Percentiles rank a stretch among this genome's conserved stretches.
Conservation (phyloP, 2,329 filamentous ascomycete genomes). For the Fusarium oxysporum region DNA sequence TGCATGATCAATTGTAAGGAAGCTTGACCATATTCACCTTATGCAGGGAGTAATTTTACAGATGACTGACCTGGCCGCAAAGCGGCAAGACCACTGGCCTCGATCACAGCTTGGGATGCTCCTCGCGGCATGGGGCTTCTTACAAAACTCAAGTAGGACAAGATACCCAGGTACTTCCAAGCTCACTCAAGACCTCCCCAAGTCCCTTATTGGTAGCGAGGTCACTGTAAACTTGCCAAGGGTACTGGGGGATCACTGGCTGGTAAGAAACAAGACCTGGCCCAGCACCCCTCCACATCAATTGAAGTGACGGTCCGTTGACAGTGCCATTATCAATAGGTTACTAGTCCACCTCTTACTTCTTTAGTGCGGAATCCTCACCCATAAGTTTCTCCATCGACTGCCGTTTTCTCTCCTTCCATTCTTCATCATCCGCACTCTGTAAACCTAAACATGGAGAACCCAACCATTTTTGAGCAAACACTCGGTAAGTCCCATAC, state of each 20-base stretch:
- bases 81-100: too few species aligned
- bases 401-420: too few species aligned
- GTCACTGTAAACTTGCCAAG: not conserved
- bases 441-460: too few species aligned
- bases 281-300: not conserved
- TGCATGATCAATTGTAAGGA: not conserved
- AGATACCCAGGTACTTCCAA: not conserved
- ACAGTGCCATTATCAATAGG: not conserved
- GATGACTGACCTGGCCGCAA: rapidly evolving
- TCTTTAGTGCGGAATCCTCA: not conserved
- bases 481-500: too few species aligned
- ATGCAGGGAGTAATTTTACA: rapidly evolving
- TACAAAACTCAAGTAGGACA: not conserved
- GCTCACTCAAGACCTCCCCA: too few species aligned
- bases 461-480: too few species aligned
- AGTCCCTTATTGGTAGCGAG: rapidly evolving
- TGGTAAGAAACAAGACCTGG: too few species aligned
- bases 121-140: rapidly evolving
- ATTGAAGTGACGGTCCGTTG: not conserved
- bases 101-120: rapidly evolving
- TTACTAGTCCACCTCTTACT: not conserved
- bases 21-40: not conserved
- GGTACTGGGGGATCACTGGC: not conserved
- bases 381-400: not conserved
- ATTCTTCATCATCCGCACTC: not conserved